phyloP scores from a whole-genome alignment of 2,329 filamentous ascomycete genomes.

The Fusarium hainanense region DNA sequence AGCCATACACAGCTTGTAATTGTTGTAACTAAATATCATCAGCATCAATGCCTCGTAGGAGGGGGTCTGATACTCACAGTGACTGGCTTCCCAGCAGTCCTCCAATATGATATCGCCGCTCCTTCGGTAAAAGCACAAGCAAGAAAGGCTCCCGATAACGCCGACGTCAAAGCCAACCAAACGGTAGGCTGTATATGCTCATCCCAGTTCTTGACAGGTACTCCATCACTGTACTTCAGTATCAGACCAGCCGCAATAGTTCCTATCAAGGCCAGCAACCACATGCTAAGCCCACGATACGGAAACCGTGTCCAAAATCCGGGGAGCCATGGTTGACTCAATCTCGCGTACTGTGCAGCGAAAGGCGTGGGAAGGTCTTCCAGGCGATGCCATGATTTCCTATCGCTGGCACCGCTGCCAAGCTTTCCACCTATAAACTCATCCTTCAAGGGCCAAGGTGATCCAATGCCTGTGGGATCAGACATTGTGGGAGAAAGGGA shows the following conservation, averaged over 20 bases:
- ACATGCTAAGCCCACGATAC: constrained; percentile 28
- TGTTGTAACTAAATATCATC: constrained; percentile 23
- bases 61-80: constrained; percentile 3
- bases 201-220: constrained; percentile 33
- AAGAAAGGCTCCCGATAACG: constrained; percentile 33
- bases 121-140: constrained; percentile 36
- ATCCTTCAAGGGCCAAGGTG: constrained; percentile 31
- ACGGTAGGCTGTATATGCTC: constrained; percentile 34
- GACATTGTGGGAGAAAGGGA: no score
- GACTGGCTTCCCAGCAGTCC: constrained; percentile 28
- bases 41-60: not conserved
- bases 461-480: no score
- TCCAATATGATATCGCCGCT: constrained; percentile 39
- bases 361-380: constrained; percentile 13
- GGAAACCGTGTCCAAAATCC: constrained; percentile 38
- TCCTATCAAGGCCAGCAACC: constrained; percentile 28
- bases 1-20: constrained; percentile 32
- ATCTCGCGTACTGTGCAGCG: constrained; percentile 10
- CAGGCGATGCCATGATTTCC: constrained; percentile 24
- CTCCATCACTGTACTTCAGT: constrained; percentile 33
- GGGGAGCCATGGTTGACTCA: constrained; percentile 36
- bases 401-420: not conserved
- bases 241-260: constrained; percentile 30
- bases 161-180: constrained; percentile 38
- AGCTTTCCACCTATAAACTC: not conserved